Evolutionary conservation across 805 yeast species (phyloP).

Genomic region (Metschnikowia sp.): DNA sequence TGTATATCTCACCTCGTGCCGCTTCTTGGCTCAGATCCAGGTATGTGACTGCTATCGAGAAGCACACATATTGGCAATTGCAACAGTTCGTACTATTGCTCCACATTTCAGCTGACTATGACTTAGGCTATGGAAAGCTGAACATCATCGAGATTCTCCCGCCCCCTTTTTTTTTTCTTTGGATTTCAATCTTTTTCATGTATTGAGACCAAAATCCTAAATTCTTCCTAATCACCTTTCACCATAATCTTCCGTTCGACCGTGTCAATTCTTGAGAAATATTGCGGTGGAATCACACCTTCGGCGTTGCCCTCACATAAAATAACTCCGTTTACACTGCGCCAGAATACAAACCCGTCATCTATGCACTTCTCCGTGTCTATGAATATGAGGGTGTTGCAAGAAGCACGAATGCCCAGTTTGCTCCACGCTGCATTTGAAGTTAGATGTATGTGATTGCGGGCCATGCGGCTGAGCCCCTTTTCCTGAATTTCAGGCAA

Average conservation of each 20-base stretch:
- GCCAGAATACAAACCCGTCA: constrained; percentile 48
- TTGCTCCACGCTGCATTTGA: constrained; percentile 46
- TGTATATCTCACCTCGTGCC: too few species aligned
- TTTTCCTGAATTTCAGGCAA: constrained; percentile 49
- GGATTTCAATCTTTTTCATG: too few species aligned
- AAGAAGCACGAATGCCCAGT: constrained; percentile 69
- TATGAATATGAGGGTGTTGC: constrained; percentile 59
- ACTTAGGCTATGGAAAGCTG: too few species aligned
- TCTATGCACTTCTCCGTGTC: constrained; percentile 48
- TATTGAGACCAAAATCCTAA: too few species aligned
- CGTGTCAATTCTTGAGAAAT: constrained; percentile 33
- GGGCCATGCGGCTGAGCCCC: constrained; percentile 63
- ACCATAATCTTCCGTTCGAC: background rate
- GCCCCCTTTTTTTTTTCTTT: too few species aligned
- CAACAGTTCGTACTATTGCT: too few species aligned
- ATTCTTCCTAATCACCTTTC: background rate
- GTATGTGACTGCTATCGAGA: too few species aligned
- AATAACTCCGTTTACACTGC: constrained; percentile 72
- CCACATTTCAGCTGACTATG: too few species aligned
- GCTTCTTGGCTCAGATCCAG: too few species aligned
- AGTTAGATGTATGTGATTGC: constrained; percentile 89
- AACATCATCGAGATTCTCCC: too few species aligned
- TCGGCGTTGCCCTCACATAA: constrained; percentile 57
- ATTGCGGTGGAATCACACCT: constrained; percentile 48
- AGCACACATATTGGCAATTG: too few species aligned